Evolutionary conservation across 2,329 filamentous ascomycete genomes (phyloP).

Genomic region (Coniochaeta hoffmannii): DNA sequence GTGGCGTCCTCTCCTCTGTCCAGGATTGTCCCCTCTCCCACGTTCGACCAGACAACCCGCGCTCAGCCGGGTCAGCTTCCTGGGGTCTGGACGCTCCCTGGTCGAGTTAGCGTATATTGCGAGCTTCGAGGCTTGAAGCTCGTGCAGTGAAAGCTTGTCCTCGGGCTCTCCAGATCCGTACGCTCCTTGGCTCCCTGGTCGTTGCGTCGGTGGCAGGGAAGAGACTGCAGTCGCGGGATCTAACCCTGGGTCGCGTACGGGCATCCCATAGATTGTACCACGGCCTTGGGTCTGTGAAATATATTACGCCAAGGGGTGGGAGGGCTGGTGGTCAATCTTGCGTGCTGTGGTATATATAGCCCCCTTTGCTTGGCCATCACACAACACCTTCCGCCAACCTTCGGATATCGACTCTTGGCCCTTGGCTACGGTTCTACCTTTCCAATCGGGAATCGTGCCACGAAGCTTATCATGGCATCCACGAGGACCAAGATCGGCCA

Average conservation of each 20-base stretch:
- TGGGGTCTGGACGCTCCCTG: not conserved
- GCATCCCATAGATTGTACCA: not conserved
- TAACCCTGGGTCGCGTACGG: not conserved
- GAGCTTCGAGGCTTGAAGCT: not conserved
- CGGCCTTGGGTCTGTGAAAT: not conserved
- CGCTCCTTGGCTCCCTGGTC: no score
- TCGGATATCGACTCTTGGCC: not conserved
- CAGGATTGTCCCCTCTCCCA: not conserved
- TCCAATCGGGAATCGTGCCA: constrained; percentile 1
- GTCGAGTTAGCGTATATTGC: not conserved
- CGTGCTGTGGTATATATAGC: not conserved
- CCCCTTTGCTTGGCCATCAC: not conserved
- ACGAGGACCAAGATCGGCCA: constrained; percentile 57
- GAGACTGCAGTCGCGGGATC: not conserved
- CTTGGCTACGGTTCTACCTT: not conserved
- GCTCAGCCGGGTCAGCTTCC: not conserved
- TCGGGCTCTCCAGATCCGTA: not conserved
- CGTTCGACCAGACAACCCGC: not conserved
- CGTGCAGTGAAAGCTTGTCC: not conserved
- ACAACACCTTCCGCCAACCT: not conserved
- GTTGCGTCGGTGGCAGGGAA: not conserved
- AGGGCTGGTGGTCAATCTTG: not conserved
- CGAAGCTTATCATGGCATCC: constrained; percentile 23
- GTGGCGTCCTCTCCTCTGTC: not conserved
- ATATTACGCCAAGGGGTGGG: not conserved